Percentiles rank a stretch among this genome's conserved stretches.
These are phyloP conservation scores for Sophora flavescens DNA, from an alignment of 306 rosid genomes.

Conservation along the genomic window DNA sequence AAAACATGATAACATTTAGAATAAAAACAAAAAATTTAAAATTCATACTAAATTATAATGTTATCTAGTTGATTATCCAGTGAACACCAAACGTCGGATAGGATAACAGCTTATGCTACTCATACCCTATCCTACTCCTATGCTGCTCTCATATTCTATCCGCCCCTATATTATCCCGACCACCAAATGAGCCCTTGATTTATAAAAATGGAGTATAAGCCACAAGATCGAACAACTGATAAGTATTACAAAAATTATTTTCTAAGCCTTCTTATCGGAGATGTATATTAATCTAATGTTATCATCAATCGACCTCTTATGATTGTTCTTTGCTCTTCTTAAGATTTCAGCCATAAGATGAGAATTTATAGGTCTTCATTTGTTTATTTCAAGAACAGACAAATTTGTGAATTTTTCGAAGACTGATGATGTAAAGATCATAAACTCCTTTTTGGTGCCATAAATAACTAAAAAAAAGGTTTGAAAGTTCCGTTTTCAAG, in stretches of 20 bases:
- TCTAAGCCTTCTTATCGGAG: neutral
- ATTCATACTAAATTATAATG: too few relatives aligned
- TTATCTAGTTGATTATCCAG: too few relatives aligned
- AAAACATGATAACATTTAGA: too few relatives aligned
- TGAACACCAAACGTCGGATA: too few relatives aligned
- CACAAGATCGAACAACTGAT: constrained; percentile 25
- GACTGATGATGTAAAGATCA: neutral
- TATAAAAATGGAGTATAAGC: neutral
- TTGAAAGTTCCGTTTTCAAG: constrained; percentile 35
- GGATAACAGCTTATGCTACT: too few relatives aligned
- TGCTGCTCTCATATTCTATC: too few relatives aligned
- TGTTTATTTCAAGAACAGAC: constrained; percentile 7
- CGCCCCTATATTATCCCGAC: too few relatives aligned
- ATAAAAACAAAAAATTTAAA: too few relatives aligned
- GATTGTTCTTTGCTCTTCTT: constrained; percentile 16
- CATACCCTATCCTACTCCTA: too few relatives aligned
- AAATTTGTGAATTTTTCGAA: neutral
- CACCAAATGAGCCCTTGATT: too few relatives aligned
- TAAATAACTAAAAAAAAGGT: constrained; percentile 26
- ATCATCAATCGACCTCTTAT: constrained; percentile 20
- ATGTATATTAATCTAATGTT: constrained; percentile 13
- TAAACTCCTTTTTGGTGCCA: neutral
- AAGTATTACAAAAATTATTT: constrained; percentile 3
- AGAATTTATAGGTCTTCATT: constrained; percentile 28
- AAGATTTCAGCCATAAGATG: constrained; percentile 25